phyloP scores from a whole-genome alignment of 2,329 filamentous ascomycete genomes.

The Colletotrichum magnum region DNA sequence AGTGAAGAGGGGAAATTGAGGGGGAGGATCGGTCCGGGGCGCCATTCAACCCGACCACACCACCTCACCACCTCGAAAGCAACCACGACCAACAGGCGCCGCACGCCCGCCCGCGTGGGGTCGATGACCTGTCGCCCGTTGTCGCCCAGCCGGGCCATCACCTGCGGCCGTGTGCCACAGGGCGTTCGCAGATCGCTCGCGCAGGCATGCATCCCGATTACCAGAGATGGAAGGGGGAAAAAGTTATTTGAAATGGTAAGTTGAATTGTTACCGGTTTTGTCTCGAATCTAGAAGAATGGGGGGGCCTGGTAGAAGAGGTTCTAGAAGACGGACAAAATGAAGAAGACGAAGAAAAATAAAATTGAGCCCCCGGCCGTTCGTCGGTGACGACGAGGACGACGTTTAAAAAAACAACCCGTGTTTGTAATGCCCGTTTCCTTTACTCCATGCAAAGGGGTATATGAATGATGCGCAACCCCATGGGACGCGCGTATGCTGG shows the following conservation, averaged over 20 bases:
- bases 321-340: slow-evolving; percentile 21
- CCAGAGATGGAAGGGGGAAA: not conserved
- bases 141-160: not conserved
- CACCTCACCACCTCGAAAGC: not conserved
- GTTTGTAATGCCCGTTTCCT: slow-evolving; percentile 33
- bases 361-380: not conserved
- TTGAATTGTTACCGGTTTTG: slow-evolving; percentile 26
- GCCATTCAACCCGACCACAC: slow-evolving; percentile 23
- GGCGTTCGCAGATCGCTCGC: not conserved
- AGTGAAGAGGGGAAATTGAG: not conserved
- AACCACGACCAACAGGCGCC: not conserved
- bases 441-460: slow-evolving; percentile 40
- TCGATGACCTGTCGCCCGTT: slow-evolving; percentile 11
- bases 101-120: slow-evolving; percentile 1
- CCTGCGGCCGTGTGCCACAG: too few relatives aligned
- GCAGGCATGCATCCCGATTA: not conserved
- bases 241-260: slow-evolving; percentile 4
- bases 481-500: slow-evolving; percentile 21
- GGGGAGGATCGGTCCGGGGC: slow-evolving; percentile 10
- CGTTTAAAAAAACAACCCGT: slow-evolving; percentile 10
- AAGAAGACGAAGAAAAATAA: slow-evolving; percentile 6
- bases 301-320: slow-evolving; percentile 1
- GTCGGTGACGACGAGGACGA: not conserved
- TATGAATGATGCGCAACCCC: slow-evolving; percentile 32
- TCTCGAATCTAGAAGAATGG: slow-evolving; percentile 10